Conservation (phyloP, 2,329 filamentous ascomycete genomes). For the Cryphonectria radicalis region DNA sequence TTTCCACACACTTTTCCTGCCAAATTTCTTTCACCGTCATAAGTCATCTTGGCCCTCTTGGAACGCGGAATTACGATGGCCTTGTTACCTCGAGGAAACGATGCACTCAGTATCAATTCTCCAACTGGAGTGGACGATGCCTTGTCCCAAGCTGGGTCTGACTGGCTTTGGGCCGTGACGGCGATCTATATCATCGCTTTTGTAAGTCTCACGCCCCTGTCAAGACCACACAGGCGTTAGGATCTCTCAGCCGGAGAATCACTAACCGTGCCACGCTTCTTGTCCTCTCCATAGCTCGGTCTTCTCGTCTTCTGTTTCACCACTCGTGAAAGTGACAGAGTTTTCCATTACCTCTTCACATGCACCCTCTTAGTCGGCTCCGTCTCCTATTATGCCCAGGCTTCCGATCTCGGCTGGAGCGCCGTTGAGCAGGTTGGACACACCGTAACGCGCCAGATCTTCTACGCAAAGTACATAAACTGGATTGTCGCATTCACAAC, state of each 20-base stretch:
- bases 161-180: neutral
- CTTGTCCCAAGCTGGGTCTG: neutral
- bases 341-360: slow-evolving; percentile 56
- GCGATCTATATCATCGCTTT: neutral
- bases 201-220: neutral
- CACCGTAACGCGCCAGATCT: slow-evolving; percentile 44
- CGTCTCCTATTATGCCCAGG: slow-evolving; percentile 50
- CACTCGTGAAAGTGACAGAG: slow-evolving; percentile 39
- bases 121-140: neutral
- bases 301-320: slow-evolving; percentile 44
- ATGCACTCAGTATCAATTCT: neutral
- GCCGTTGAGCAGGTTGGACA: slow-evolving; percentile 39
- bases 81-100: neutral
- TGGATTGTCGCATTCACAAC: slow-evolving; percentile 51
- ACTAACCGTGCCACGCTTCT: neutral
- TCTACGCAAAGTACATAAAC: slow-evolving; percentile 54
- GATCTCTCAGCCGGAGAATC: neutral
- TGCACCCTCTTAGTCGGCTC: slow-evolving; percentile 50
- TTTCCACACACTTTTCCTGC: neutral
- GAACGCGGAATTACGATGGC: neutral
- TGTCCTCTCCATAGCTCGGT: slow-evolving; percentile 8
- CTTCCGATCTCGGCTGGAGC: slow-evolving; percentile 48
- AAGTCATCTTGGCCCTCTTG: neutral
- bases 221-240: neutral
- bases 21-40: neutral